Base-by-base conservation (phyloP, 306 rosid species). In the Casuarina cunninghamiana region DNA sequence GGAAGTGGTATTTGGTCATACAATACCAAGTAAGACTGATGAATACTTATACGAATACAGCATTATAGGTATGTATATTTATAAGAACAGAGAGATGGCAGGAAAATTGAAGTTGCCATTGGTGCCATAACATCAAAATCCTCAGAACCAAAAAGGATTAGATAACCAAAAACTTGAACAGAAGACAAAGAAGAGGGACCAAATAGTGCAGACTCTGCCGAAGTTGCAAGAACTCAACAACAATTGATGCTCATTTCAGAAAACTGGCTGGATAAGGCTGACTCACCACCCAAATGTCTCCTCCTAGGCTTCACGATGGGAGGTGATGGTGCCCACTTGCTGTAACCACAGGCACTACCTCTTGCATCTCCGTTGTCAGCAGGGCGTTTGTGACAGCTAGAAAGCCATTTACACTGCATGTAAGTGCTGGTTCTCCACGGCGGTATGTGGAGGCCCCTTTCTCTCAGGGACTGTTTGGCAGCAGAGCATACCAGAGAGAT, bases 381-480 rank as follows among this genome's bases (percentile, higher is more conserved):
- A 32, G 49, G 17, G 54, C 63, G 77, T 79, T 72, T 67, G n/a
- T 50, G 72, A 69, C 61, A 54, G 16, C 50, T 71, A 39, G 79
- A 84, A 16, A 85, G 83, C 86, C 87, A 80, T 42, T 86, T 78
- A 58, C 82, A 79, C 73, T 77, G 71, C 88, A 93, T 91, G 80
- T 91, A 93, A 75, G 69, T 21, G 5, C 83, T 73, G 16, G 89
- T 89, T 76, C 98, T 91, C 97, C 98, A 93, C 49, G 98, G 98
- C 1, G 98, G 98, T 21, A 93, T 82, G 43, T 87, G 90, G 48
- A 93, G 89, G 15, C 98, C 97, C 53, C 73, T 91, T 68, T 93
- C 86, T 80, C 83, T 88, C 0, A 93, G 89, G 65, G 93, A 93
- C 53, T 88, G 90, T 69, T 91, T 88, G 72, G 94, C 93, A 35